Evolutionary conservation across 1,284 basidiomycete genomes (phyloP).

Genomic region (Ganoderma leucocontextum): DNA sequence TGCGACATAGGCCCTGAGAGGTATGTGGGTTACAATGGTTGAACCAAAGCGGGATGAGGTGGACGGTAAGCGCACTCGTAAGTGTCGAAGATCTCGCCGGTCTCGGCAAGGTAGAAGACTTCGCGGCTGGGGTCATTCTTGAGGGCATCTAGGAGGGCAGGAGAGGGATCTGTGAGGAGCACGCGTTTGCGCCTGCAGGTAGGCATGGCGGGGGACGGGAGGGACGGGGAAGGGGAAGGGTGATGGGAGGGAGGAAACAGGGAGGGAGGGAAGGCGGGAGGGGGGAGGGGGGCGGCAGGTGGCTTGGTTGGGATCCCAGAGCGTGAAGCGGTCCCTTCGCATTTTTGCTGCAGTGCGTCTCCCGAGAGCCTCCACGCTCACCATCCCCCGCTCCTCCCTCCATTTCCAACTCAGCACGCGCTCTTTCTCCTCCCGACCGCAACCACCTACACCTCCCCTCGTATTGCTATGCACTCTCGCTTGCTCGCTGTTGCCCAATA

Average conservation of each 20-base stretch:
- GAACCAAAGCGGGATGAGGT: slow-evolving; percentile 33
- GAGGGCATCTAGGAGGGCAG: slow-evolving; percentile 67
- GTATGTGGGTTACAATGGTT: slow-evolving; percentile 25
- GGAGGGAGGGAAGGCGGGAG: slow-evolving; percentile 36
- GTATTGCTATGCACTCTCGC: not conserved
- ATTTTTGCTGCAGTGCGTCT: slow-evolving; percentile 45
- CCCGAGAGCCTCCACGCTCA: slow-evolving; percentile 41
- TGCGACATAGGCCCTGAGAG: slow-evolving; percentile 82
- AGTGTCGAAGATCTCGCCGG: slow-evolving; percentile 94
- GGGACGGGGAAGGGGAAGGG: slow-evolving; percentile 18
- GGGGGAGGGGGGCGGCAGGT: slow-evolving; percentile 40
- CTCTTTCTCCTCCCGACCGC: slow-evolving; percentile 25
- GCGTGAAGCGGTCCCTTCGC: slow-evolving; percentile 44
- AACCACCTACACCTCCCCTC: slow-evolving; percentile 13
- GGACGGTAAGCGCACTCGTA: slow-evolving; percentile 75
- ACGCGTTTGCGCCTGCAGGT: slow-evolving; percentile 92
- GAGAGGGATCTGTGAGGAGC: slow-evolving; percentile 82
- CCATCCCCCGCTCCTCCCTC: slow-evolving; percentile 29
- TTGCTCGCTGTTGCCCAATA: slow-evolving; percentile 1
- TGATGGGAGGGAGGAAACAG: slow-evolving; percentile 30
- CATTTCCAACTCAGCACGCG: slow-evolving; percentile 35
- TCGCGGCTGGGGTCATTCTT: slow-evolving; percentile 72
- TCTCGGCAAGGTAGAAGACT: slow-evolving; percentile 91
- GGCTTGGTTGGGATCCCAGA: slow-evolving; percentile 42
- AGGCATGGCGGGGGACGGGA: slow-evolving; percentile 65